Evolutionary conservation across 2,329 filamentous ascomycete species (phyloP).

Genomic region (Microcyclospora pomicola): DNA sequence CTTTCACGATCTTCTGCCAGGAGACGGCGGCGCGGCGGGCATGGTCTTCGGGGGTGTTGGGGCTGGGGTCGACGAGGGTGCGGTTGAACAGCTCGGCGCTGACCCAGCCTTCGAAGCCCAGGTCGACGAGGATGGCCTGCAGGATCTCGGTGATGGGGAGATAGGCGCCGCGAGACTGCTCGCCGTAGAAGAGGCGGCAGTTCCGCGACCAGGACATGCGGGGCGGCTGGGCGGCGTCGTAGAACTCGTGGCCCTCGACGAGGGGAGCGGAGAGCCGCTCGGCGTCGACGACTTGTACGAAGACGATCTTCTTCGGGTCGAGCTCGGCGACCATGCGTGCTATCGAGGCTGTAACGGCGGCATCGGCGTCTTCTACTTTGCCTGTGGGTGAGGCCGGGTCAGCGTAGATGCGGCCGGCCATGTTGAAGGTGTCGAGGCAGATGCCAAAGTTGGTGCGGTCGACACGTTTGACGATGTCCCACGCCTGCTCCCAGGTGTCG

Average conservation of each 20-base stretch:
- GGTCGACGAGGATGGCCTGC: slow-evolving; percentile 45
- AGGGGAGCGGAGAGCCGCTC: slow-evolving; percentile 49
- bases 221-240: slow-evolving; percentile 43
- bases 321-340: slow-evolving; percentile 40
- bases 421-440: slow-evolving; percentile 68
- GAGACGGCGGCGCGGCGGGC: slow-evolving; percentile 37
- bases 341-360: slow-evolving; percentile 41
- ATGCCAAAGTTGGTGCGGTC: slow-evolving; percentile 60
- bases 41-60: slow-evolving; percentile 41
- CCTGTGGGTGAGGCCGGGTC: slow-evolving; percentile 46
- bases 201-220: slow-evolving; percentile 72
- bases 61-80: slow-evolving; percentile 40
- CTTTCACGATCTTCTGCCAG: slow-evolving; percentile 37
- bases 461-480: slow-evolving; percentile 52
- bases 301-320: slow-evolving; percentile 54
- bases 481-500: slow-evolving; percentile 58
- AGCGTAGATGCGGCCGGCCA: slow-evolving; percentile 56
- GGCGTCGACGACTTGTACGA: slow-evolving; percentile 64
- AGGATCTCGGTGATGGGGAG: slow-evolving; percentile 51
- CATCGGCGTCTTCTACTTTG: slow-evolving; percentile 40
- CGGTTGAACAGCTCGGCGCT: slow-evolving; percentile 58
- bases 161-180: slow-evolving; percentile 49
- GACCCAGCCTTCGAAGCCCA: slow-evolving; percentile 56
- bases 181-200: slow-evolving; percentile 54
- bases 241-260: slow-evolving; percentile 42